Evolutionary conservation across 805 yeast species (phyloP).

Genomic region (Candida dajiaensis): DNA sequence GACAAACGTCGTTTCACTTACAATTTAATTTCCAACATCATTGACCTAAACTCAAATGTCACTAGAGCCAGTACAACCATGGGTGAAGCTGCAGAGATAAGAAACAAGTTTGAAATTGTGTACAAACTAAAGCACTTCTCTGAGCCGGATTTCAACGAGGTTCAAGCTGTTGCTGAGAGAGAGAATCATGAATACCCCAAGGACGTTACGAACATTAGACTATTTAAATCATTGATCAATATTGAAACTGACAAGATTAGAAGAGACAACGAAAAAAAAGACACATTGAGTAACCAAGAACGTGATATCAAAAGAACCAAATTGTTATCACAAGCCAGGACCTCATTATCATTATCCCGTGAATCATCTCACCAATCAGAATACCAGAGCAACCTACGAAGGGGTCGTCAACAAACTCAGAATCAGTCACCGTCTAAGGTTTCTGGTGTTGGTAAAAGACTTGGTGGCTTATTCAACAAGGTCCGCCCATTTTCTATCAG

Average conservation of each 20-base stretch:
- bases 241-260: slow-evolving; percentile 46
- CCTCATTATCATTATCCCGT: slow-evolving; percentile 12
- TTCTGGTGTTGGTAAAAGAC: slow-evolving; percentile 33
- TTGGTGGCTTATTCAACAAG: slow-evolving; percentile 53
- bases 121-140: slow-evolving; percentile 29
- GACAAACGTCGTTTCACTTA: slow-evolving; percentile 73
- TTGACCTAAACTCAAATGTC: slow-evolving; percentile 32
- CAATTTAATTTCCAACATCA: slow-evolving; percentile 51
- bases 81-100: slow-evolving; percentile 26
- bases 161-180: slow-evolving; percentile 36
- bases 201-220: slow-evolving; percentile 29
- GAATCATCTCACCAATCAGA: slow-evolving; percentile 12
- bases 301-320: slow-evolving; percentile 28
- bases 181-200: slow-evolving; percentile 36
- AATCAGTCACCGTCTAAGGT: slow-evolving; percentile 17
- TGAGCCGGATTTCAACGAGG: slow-evolving; percentile 31
- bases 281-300: slow-evolving; percentile 31
- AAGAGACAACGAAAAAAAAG: slow-evolving; percentile 45
- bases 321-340: slow-evolving; percentile 25
- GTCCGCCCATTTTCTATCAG: slow-evolving; percentile 57
- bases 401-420: slow-evolving; percentile 12
- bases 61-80: slow-evolving; percentile 22
- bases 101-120: slow-evolving; percentile 45
- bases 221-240: slow-evolving; percentile 41
- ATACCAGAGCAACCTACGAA: slow-evolving; percentile 12